Evolutionary conservation across 306 rosid species (phyloP), one percentile per base, ranked within the genome.

Genomic region (Quercus suber): DNA sequence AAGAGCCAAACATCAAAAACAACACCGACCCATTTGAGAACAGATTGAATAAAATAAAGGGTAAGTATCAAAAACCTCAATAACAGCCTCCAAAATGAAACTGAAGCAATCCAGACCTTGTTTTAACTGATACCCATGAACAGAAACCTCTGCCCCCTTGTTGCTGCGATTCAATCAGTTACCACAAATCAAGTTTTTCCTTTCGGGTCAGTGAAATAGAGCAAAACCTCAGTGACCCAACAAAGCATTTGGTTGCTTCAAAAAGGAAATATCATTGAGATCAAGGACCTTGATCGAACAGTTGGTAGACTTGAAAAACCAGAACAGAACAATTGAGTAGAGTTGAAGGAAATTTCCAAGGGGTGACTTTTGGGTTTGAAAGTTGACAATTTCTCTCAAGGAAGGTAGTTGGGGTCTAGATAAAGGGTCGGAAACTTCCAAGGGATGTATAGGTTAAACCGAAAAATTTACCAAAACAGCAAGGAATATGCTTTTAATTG

Each of bases 61-160:
- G 76, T 20, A 84, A 77, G 85, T 8, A 68, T 75, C 61, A 76
- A 84, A 75, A 94, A 88, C 92, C 86, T 80, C 79, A 80, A 74
- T 43, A 72, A 15, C 63, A 84, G 59, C 55, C 79, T 59, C 41
- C 79, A 73, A 63, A 73, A 45, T 81, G 82, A 60, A 89, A 76
- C 73, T 82, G 87, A 81, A 58, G 79, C 76, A 58, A 75, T 75
- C 45, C 80, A 84, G 73, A 80, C 80, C 89, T 79, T 64, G 70
- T 82, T 71, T 45, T 21, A 60, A 69, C 53, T 58, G 69, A 67
- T 81, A 61, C 43, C 59, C 77, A 74, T 10, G 75, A 84, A 20
- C 69, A 78, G 76, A 84, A 81, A 77, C 72, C 71, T 30, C 55
- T 56, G 76, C 76, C 21, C 81, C 21, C 5, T 53, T 57, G 80